Base-by-base conservation (phyloP, 2,329 filamentous ascomycete species). In the Xylariales sp. region DNA sequence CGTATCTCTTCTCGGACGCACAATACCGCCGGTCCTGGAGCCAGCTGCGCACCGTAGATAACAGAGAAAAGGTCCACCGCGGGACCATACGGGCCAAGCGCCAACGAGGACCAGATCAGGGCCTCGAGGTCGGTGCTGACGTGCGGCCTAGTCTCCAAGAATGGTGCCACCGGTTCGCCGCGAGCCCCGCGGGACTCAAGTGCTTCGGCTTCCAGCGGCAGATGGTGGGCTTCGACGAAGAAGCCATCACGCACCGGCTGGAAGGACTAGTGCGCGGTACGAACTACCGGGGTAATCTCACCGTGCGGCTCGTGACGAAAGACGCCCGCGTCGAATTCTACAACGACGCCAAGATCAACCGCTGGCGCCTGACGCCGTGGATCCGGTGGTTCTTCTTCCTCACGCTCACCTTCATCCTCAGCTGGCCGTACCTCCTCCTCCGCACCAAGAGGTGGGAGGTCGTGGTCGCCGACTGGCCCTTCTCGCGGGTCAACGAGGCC, bases 141-240 rank as follows among this genome's bases (percentile, higher is more conserved):
- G 72, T 72, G 67, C 80, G 78, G 75, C 84, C 74, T 43, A 79
- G 73, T 23, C 77, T 89, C 10, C 77, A 77, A 28, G 85, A 89
- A 66, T 94, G 91, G 91, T 93, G 90, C 73, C 86, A 90, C 65
- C 84, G 85, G 46, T 94, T 88, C 79, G 90, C 87, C 73, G 85
- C 85, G 2, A 88, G 85, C 70, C 80, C 82, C 28, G 83, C 87
- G 0, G 81, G 81, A 8, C 81, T 93, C 41, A 90, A 90, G 75
- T 82, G 78, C 52, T 88, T 91, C 70, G 75, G 78, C 1, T 78
- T 90, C 23, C 80, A 81, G 69, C 82, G 87, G 8, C 79, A 79
- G 39, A 81, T 93, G 56, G 77, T 82, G 0, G 90, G 91, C 28
- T 86, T 92, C 76, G 87, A 93, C 75, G 82, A 85, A 63, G 81